These are phyloP conservation scores for Arxiozyma slooffiae DNA, from an alignment of 1,139 yeast genomes.

Conservation along the genomic window DNA sequence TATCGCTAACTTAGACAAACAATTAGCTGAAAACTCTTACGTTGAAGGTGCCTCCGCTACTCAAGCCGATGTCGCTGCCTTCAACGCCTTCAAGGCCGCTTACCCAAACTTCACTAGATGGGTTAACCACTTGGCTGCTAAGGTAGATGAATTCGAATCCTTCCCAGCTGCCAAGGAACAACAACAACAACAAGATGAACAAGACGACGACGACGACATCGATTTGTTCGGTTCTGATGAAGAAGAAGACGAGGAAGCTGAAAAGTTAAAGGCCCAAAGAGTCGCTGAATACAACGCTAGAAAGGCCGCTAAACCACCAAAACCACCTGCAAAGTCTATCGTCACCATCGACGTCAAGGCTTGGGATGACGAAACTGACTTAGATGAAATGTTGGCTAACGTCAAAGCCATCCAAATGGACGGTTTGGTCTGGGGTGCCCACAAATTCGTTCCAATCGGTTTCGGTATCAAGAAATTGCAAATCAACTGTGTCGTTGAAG, in stretches of 20 bases:
- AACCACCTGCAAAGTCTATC: slow-evolving; percentile 96
- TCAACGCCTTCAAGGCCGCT: slow-evolving; percentile 89
- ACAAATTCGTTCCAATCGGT: slow-evolving; percentile 93
- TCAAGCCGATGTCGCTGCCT: slow-evolving; percentile 90
- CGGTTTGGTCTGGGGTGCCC: slow-evolving; percentile 98
- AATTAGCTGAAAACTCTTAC: slow-evolving; percentile 88
- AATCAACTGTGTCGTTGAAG: slow-evolving; percentile 97
- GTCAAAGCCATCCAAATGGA: slow-evolving; percentile 79
- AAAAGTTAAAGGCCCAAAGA: slow-evolving; percentile 93
- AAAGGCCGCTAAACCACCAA: slow-evolving; percentile 95
- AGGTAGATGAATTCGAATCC: slow-evolving; percentile 70
- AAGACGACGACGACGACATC: slow-evolving; percentile 81
- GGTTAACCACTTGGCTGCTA: slow-evolving; percentile 95
- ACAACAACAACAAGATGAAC: no score
- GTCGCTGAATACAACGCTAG: slow-evolving; percentile 94
- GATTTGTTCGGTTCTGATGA: slow-evolving; percentile 89
- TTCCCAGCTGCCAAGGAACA: slow-evolving; percentile 67
- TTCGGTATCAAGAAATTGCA: slow-evolving; percentile 99
- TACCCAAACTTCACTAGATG: slow-evolving; percentile 96
- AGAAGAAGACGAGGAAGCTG: slow-evolving; percentile 95
- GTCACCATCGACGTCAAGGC: slow-evolving; percentile 97
- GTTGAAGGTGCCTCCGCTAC: slow-evolving; percentile 82
- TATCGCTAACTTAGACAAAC: slow-evolving; percentile 73
- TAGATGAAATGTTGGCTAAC: slow-evolving; percentile 75
- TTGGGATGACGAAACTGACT: slow-evolving; percentile 98